These are phyloP conservation scores for Talaromyces rugulosus DNA, from an alignment of 2,329 filamentous ascomycete genomes.

Conservation along the genomic window DNA sequence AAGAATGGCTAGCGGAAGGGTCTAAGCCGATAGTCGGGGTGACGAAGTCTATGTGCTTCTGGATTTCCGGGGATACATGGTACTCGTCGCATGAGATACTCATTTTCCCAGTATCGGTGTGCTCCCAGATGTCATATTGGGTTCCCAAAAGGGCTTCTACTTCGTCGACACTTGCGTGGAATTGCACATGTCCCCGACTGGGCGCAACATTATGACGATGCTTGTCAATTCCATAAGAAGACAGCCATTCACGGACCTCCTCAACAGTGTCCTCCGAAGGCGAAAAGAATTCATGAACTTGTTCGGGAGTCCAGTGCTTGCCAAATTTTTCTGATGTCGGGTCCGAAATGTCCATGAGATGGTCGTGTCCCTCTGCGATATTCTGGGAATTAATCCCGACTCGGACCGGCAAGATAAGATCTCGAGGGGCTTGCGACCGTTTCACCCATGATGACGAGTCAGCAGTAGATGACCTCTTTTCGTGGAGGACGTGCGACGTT, in stretches of 20 bases:
- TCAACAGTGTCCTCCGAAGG: not conserved
- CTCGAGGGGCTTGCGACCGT: not conserved
- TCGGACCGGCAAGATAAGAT: not conserved
- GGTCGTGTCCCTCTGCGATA: not conserved
- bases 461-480: not conserved
- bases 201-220: not conserved
- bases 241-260: not conserved
- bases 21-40: conserved; percentile 2
- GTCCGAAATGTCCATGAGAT: conserved; percentile 5
- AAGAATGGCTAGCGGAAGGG: not conserved
- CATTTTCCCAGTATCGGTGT: not conserved
- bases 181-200: conserved; percentile 3
- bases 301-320: not conserved
- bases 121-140: conserved; percentile 1
- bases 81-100: conserved; percentile 7
- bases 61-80: not conserved
- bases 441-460: not conserved
- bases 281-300: not conserved
- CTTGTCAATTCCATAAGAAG: not conserved
- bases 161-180: conserved; percentile 8
- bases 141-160: conserved; percentile 6
- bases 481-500: not conserved
- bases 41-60: conserved; percentile 7
- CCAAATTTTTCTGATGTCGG: conserved; percentile 1
- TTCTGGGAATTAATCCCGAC: not conserved